Base-by-base conservation (phyloP, 164 flowering plant genomes). In the Saururus chinensis region DNA sequence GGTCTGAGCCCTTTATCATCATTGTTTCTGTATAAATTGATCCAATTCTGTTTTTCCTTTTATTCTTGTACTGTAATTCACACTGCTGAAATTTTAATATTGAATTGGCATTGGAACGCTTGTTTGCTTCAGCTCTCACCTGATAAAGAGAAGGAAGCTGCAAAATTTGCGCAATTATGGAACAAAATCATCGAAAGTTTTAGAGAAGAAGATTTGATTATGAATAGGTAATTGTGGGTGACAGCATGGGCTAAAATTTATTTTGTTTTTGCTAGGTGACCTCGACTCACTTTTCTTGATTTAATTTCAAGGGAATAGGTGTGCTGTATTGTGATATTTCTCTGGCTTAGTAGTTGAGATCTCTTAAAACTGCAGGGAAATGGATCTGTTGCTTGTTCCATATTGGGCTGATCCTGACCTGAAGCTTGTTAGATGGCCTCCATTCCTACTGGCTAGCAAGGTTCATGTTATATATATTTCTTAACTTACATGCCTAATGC, bases 361-460 rank as follows among this genome's bases (percentile, higher is more conserved):
- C 30, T 55, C 19, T 55, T 45, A 17, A 41, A 45, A 53, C 37
- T 64, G 67, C 77, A 93, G 97, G 80, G 98, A 93, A 74, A 93
- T 76, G 97, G 82, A 93, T 68, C 75, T 93, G 75, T 72, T 93
- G 79, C 96, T 93, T 74, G 97, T 93, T 63, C 97, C 98, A 48
- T 93, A 93, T 71, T 88, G 97, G 88, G 95, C 96, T 68, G 97
- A 93, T 69, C 87, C 76, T 59, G 89, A 85, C 41, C 74, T 93
- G 74, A 90, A 74, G 35, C 81, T 86, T 51, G 82, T 82, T 24
- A 97, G 83, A 66, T 93, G 98, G 98, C 98, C 98, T 71, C 98
- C 98, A 7, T 93, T 93, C 75, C 73, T 88, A 59, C 90, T 93
- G 66, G 98, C 98, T 41, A 93, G 97, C 92, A 93, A 88, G 96